Percentiles rank a stretch among this genome's conserved stretches.
phyloP scores from a whole-genome alignment of 2,329 filamentous ascomycete species.

The Rhinocladiella mackenziei region DNA sequence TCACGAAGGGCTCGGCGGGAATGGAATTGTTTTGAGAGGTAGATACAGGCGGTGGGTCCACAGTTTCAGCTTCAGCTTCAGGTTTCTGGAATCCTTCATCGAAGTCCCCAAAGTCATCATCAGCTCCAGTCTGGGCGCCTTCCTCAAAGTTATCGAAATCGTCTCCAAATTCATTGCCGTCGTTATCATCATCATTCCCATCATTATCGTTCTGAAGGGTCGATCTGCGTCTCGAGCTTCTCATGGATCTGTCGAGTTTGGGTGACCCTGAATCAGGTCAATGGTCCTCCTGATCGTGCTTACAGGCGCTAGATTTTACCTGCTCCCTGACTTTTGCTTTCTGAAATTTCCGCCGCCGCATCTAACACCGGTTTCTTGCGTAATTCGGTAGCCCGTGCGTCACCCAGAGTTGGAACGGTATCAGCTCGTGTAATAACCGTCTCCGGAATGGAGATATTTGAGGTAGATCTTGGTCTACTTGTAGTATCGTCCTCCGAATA shows the following conservation, averaged over 20 bases:
- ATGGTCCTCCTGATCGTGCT: conserved; percentile 50
- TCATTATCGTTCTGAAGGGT: conserved; percentile 18
- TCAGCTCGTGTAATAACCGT: conserved; percentile 45
- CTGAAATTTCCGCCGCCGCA: conserved; percentile 42
- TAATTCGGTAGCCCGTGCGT: conserved; percentile 36
- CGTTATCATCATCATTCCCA: conserved; percentile 29
- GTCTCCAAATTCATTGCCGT: conserved; percentile 65
- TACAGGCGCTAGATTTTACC: conserved; percentile 51
- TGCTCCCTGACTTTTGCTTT: conserved; percentile 45
- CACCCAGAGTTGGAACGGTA: conserved; percentile 36
- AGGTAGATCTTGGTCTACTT: conserved; percentile 4
- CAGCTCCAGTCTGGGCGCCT: conserved; percentile 48
- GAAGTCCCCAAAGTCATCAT: conserved; percentile 62
- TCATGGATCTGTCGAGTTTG: conserved; percentile 49
- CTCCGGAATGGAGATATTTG: conserved; percentile 36
- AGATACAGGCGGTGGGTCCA: conserved; percentile 30
- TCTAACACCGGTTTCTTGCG: conserved; percentile 42
- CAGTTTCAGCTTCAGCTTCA: conserved; percentile 27
- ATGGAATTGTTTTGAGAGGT: conserved; percentile 29
- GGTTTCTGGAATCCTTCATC: conserved; percentile 61
- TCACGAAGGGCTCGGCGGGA: conserved; percentile 20
- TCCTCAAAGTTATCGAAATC: conserved; percentile 53
- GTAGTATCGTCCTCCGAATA: conserved; percentile 6
- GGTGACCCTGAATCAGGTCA: conserved; percentile 59
- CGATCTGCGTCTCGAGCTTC: conserved; percentile 33